Evolutionary conservation across 805 yeast species (phyloP).

Genomic region (Maudiozyma bulderi): DNA sequence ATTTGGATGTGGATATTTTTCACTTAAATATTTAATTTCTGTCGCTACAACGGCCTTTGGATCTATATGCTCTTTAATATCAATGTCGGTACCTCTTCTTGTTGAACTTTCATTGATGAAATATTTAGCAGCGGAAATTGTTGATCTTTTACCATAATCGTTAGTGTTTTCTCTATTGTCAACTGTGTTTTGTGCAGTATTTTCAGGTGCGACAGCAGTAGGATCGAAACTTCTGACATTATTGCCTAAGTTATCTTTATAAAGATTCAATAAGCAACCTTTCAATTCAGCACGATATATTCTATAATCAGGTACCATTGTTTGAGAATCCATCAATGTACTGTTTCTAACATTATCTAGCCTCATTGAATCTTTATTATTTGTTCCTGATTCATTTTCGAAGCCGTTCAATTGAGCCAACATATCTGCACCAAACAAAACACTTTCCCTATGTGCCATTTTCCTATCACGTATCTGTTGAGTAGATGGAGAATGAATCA

Average conservation of each 20-base stretch:
- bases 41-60: not conserved
- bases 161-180: not conserved
- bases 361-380: not conserved
- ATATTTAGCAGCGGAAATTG: not conserved
- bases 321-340: constrained; percentile 6
- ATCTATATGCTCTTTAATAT: not conserved
- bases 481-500: not conserved
- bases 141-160: not conserved
- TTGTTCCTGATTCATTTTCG: constrained; percentile 2
- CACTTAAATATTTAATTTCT: constrained; percentile 30
- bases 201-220: constrained; percentile 1
- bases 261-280: constrained; percentile 57
- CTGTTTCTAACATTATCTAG: constrained; percentile 5
- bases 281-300: constrained; percentile 56
- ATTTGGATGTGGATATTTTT: constrained; percentile 53
- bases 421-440: constrained; percentile 11
- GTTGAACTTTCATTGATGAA: not conserved
- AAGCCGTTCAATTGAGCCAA: not conserved
- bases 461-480: constrained; percentile 2
- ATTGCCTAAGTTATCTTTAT: constrained; percentile 43
- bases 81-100: not conserved
- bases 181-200: not conserved
- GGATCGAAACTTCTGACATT: constrained; percentile 37
- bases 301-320: constrained; percentile 26
- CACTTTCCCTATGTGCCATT: constrained; percentile 18